Conservation (phyloP, 176 grass and related monocot species). For the Alloteropsis semialata region DNA sequence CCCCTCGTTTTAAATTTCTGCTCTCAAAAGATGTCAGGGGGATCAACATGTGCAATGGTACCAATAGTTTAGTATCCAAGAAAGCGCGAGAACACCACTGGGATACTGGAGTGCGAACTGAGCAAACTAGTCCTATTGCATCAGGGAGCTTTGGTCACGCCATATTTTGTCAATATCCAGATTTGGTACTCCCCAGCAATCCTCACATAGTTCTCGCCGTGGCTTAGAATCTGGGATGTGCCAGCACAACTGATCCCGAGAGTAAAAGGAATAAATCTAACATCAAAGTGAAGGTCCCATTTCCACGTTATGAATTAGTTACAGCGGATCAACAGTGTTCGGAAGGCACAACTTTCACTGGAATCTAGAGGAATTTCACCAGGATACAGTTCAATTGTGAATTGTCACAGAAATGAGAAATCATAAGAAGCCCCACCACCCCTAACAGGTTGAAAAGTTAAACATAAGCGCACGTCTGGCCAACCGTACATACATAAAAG, state of each 20-base stretch:
- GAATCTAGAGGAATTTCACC: not conserved
- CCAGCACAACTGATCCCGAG: not conserved
- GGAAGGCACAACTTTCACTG: not conserved
- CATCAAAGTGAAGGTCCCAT: not conserved
- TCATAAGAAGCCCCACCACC: not conserved
- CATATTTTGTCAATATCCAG: not conserved
- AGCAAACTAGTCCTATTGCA: not conserved
- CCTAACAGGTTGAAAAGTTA: not conserved
- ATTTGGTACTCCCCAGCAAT: not conserved
- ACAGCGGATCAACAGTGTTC: not conserved
- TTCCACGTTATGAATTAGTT: not conserved
- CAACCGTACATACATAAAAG: not conserved
- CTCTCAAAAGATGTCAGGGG: too few relatives aligned
- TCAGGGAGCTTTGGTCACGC: not conserved
- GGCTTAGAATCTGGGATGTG: not conserved
- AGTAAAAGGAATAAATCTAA: not conserved
- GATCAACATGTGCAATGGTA: not conserved
- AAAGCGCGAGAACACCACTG: not conserved
- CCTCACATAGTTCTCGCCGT: not conserved
- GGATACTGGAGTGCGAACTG: not conserved
- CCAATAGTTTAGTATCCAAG: not conserved
- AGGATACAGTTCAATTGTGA: not conserved
- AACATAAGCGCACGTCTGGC: not conserved
- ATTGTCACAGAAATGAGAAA: not conserved
- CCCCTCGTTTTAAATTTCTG: conserved; percentile 4